Base-by-base conservation (phyloP, 2,329 filamentous ascomycete species). In the Eutypella sp. region DNA sequence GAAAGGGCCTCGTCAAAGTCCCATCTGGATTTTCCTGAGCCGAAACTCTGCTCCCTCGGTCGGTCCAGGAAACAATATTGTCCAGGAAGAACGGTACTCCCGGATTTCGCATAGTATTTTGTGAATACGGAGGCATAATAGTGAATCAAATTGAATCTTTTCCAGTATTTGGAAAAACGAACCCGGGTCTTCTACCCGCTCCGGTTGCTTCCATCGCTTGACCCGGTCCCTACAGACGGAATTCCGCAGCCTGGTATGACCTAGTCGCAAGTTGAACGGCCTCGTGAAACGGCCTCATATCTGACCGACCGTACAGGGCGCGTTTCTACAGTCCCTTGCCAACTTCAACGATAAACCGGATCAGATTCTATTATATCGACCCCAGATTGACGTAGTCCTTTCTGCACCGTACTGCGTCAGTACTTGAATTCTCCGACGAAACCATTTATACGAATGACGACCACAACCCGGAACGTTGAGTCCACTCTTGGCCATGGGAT, bases 401-500 rank as follows among this genome's bases (percentile, higher is more conserved):
- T n/a, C n/a, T n/a, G n/a, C n/a, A n/a, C n/a, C n/a, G n/a, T n/a
- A n/a, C n/a, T n/a, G n/a, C n/a, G n/a, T n/a, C n/a, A n/a, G n/a
- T n/a, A n/a, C n/a, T n/a, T n/a, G n/a, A n/a, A n/a, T n/a, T n/a
- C n/a, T n/a, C n/a, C n/a, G n/a, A n/a, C n/a, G n/a, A n/a, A n/a
- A n/a, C n/a, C n/a, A n/a, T n/a, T n/a, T n/a, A n/a, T n/a, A n/a
- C n/a, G n/a, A n/a, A n/a, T n/a, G n/a, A n/a, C n/a, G n/a, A n/a
- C n/a, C n/a, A n/a, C n/a, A n/a, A n/a, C 25, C 18, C 9, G 8
- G 19, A 40, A 38, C 18, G 34, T n/a, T 22, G 37, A 40, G 19
- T n/a, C 16, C 16, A 11, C 16, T 33, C 16, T 5, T 45, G 41
- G 54, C 29, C 23, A 62, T 61, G 60, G 47, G 45, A 38, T 36